Conservation (phyloP, 2,329 filamentous ascomycete genomes). For the Colletotrichum sansevieriae region DNA sequence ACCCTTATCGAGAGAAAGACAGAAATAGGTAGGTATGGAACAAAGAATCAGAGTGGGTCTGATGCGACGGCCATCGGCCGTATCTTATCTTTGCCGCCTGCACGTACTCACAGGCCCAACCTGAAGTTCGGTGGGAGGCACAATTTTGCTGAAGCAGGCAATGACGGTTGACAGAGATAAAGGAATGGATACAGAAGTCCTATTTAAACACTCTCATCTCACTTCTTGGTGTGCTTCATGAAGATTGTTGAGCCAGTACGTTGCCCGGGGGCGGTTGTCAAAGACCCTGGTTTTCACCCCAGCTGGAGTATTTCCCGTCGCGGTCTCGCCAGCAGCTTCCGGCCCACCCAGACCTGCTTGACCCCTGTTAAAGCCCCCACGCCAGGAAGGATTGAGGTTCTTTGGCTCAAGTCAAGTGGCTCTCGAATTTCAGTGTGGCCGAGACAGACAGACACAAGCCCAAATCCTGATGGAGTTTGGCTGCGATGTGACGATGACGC, state of each 20-base stretch:
- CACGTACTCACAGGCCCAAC: too few relatives aligned
- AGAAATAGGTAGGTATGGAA: too few relatives aligned
- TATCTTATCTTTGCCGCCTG: neutral
- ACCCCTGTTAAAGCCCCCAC: conserved; percentile 27
- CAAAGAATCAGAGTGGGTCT: neutral
- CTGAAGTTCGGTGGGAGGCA: too few relatives aligned
- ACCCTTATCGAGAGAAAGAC: neutral
- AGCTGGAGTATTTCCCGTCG: conserved; percentile 21
- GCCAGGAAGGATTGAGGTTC: conserved; percentile 2
- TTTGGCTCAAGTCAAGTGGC: conserved; percentile 3
- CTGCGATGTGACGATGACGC: conserved; percentile 11
- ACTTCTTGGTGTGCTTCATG: conserved; percentile 23
- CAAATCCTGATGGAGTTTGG: too few relatives aligned
- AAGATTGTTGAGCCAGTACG: conserved; percentile 19
- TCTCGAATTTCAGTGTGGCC: conserved; percentile 3
- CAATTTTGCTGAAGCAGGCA: too few relatives aligned
- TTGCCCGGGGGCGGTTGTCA: neutral
- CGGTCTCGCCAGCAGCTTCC: conserved; percentile 30
- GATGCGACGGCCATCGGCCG: conserved; percentile 5
- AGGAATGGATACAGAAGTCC: neutral
- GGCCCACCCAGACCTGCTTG: conserved; percentile 23
- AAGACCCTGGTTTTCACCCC: conserved; percentile 11
- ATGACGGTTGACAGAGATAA: conserved; percentile 21
- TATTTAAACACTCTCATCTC: too few relatives aligned
- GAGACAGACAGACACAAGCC: neutral